Conservation (phyloP, 2,329 filamentous ascomycete genomes). For the Cordyceps javanica region DNA sequence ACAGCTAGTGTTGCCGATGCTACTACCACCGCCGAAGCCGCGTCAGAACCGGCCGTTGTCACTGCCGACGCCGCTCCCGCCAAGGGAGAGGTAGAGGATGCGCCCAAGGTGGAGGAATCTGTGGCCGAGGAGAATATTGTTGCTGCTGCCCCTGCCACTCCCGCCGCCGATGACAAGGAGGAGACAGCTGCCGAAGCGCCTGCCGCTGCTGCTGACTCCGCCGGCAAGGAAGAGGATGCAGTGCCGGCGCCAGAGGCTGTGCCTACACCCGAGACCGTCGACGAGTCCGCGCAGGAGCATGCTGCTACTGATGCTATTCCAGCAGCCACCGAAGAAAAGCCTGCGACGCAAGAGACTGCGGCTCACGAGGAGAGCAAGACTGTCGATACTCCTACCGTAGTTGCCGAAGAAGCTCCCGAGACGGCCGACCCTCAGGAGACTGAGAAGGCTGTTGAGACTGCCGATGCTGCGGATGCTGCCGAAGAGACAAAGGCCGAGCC, state of each 20-base stretch:
- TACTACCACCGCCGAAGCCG: slow-evolving; percentile 9
- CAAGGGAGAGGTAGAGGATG: neutral
- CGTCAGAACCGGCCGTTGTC: neutral
- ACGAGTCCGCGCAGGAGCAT: neutral
- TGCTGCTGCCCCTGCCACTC: slow-evolving; percentile 2
- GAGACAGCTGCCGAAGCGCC: slow-evolving; percentile 4
- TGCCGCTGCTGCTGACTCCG: neutral
- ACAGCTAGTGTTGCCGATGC: too few relatives aligned
- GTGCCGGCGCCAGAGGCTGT: neutral
- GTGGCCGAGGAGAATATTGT: neutral
- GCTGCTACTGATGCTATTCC: slow-evolving; percentile 10
- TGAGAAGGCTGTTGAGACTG: neutral
- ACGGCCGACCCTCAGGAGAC: neutral
- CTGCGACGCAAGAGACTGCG: neutral
- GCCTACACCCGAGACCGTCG: neutral
- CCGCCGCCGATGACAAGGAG: neutral
- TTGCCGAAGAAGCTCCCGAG: neutral
- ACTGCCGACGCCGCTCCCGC: neutral
- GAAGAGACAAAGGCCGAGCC: neutral
- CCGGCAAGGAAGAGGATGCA: neutral
- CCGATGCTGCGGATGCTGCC: neutral
- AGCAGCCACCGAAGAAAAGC: neutral
- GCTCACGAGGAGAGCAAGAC: neutral
- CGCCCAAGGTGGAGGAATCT: neutral
- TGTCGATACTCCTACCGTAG: neutral